Evolutionary conservation across 2,329 filamentous ascomycete genomes (phyloP).

Genomic region (Sporothrix pallida): DNA sequence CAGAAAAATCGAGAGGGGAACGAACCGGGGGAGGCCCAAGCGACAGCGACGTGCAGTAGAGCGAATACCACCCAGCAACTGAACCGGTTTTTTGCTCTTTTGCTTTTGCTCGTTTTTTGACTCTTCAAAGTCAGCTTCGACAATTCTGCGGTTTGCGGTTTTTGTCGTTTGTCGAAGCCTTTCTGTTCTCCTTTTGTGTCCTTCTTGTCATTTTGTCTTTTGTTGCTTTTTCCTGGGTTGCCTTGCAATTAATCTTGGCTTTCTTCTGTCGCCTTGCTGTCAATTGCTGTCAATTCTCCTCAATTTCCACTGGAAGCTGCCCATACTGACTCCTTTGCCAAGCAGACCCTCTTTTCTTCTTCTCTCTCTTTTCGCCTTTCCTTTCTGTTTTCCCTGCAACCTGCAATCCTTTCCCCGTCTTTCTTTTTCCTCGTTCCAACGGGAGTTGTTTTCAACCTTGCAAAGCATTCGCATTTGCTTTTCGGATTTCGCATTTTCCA

Average conservation of each 20-base stretch:
- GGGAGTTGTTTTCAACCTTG: neutral
- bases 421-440: constrained; percentile 12
- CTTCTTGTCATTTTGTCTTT: neutral
- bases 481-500: neutral
- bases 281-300: neutral
- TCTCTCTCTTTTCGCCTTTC: neutral
- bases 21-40: constrained; percentile 19
- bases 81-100: neutral
- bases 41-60: neutral
- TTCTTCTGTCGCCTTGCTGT: neutral
- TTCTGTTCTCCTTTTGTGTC: neutral
- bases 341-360: constrained; percentile 8
- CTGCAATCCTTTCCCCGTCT: constrained; percentile 6
- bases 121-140: neutral
- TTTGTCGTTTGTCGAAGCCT: neutral
- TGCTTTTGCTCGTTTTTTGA: neutral
- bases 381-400: neutral
- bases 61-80: neutral
- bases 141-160: neutral
- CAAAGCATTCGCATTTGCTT: neutral
- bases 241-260: too few relatives aligned
- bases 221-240: neutral
- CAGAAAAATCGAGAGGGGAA: neutral
- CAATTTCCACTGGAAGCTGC: neutral
- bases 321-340: constrained; percentile 21